Evolutionary conservation across 1,284 basidiomycete species (phyloP), one percentile per base, ranked within the genome.

Genomic region (Heterobasidion occidentale): DNA sequence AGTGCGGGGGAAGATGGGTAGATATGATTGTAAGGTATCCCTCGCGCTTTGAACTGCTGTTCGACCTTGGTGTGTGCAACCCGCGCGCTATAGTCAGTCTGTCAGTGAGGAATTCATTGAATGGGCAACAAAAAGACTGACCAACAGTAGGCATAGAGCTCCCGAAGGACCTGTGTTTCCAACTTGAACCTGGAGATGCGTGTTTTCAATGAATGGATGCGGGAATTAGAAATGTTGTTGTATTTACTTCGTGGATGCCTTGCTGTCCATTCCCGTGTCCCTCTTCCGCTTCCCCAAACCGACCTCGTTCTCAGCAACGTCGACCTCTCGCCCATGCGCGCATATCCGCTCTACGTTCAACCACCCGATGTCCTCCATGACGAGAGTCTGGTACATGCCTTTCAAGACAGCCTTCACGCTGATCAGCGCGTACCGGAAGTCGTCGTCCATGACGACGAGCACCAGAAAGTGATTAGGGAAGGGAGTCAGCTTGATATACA

Each of bases 21-120:
- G 62, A 92, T 86, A 54, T 88, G 81, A 2, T 77, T 81, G 65
- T 86, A 94, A 0, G 89, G 85, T 56, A 97, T 93, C 12, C 78
- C 79, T 15, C 90, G 86, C 36, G 82, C 71, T 67, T 92, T 92
- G 66, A 98, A 83, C 69, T 96, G 94, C 56, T 84, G 78, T 68
- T 97, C 92, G 54, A 98, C 84, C 63, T 87, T 91, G 59, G 84
- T 87, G 67, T 92, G 92, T 15, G 92, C 87, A n/a, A 95, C 90
- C 8, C 94, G 86, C 9, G 93, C 94, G 64, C 92, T 94, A 63
- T 20, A 55, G 46, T 45, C 38, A 15, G 45, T 35, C 4, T 53
- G 14, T 35, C n/a, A 14, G 46, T 50, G 36, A 53, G 19, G 19
- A 11, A 9, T 17, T 14, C 11, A 53, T 11, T 27, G 12, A 17